Evolutionary conservation across 257 asterid genomes (phyloP).

Genomic region (Nicotiana attenuata): DNA sequence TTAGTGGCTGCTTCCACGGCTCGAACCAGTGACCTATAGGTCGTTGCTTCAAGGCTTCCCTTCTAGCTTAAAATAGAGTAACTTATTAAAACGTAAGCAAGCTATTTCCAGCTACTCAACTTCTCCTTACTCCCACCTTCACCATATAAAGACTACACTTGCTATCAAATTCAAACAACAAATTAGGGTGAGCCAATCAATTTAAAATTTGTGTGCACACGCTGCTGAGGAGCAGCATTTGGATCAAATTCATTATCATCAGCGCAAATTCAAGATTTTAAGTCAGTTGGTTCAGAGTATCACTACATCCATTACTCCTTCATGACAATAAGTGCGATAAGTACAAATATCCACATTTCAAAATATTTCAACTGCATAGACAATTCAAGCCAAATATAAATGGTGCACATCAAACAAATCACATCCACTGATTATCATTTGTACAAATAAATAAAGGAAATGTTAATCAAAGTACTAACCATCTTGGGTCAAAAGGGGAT

Average conservation of each 20-base stretch:
- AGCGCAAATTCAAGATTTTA: neutral
- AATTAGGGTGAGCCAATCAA: neutral
- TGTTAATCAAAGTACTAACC: conserved; percentile 38
- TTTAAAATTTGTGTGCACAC: rapidly evolving
- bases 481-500: conserved; percentile 93
- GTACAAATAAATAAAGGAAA: too few species aligned
- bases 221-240: neutral
- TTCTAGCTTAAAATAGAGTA: neutral
- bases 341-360: neutral
- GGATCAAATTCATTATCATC: neutral
- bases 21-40: too few species aligned
- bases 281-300: neutral
- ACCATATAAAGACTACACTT: neutral
- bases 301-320: neutral
- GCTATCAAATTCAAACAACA: neutral
- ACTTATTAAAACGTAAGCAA: neutral
- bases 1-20: too few species aligned
- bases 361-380: neutral
- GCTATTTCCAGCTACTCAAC: neutral
- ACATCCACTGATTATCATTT: neutral
- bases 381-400: neutral
- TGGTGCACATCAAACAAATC: neutral
- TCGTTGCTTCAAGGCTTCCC: too few species aligned
- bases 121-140: neutral
- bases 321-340: neutral